These are phyloP conservation scores for Penicillium vulpinum DNA, from an alignment of 2,329 filamentous ascomycete genomes.

Conservation along the genomic window DNA sequence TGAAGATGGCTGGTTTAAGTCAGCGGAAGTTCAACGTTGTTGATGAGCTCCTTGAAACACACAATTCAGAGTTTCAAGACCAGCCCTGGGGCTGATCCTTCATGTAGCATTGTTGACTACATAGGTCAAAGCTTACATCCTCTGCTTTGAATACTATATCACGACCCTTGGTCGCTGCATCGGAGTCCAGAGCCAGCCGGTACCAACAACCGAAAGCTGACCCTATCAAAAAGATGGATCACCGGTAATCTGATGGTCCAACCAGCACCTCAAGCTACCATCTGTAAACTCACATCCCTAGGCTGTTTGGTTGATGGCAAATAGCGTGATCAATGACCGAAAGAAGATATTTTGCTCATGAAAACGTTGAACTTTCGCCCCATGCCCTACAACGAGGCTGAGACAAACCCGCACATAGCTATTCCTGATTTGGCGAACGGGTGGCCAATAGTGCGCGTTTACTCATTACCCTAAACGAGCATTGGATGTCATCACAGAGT, in stretches of 20 bases:
- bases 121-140: background rate
- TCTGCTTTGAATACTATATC: background rate
- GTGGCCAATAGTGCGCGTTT: conserved; percentile 19
- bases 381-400: conserved; percentile 6
- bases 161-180: conserved; percentile 1
- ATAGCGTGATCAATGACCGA: conserved; percentile 12
- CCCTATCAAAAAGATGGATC: conserved; percentile 8
- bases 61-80: background rate
- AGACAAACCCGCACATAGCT: conserved; percentile 6
- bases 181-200: conserved; percentile 22
- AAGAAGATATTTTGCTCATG: conserved; percentile 4
- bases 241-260: conserved; percentile 9
- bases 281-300: conserved; percentile 14
- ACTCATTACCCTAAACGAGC: conserved; percentile 5
- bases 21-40: background rate
- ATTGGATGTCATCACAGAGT: conserved; percentile 17
- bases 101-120: background rate
- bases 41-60: background rate
- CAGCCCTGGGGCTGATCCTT: background rate
- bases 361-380: conserved; percentile 20
- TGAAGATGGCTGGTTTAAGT: background rate
- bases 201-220: conserved; percentile 18
- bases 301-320: conserved; percentile 18
- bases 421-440: conserved; percentile 4
- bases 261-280: conserved; percentile 11